These are phyloP conservation scores for Cyclotella kingstonii DNA, from an alignment of 108 stramenopile genomes.

Conservation along the genomic window DNA sequence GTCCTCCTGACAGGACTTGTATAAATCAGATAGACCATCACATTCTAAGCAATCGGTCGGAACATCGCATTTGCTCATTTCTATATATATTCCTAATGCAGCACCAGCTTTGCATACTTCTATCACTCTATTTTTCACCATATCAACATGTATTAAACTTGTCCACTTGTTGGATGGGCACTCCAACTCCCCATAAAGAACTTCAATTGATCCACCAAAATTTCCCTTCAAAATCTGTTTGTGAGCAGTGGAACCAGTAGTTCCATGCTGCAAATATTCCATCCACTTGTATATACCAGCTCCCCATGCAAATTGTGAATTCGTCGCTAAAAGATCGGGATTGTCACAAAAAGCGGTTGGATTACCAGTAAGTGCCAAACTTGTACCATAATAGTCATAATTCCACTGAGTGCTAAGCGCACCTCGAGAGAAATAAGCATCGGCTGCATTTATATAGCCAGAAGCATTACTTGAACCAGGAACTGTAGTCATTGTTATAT, in stretches of 20 bases:
- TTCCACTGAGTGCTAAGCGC: slow-evolving; percentile 30
- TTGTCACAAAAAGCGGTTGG: slow-evolving; percentile 23
- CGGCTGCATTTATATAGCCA: slow-evolving; percentile 31
- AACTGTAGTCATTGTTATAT: slow-evolving; percentile 16
- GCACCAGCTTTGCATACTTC: slow-evolving; percentile 36
- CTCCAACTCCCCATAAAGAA: slow-evolving; percentile 35
- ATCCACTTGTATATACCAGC: slow-evolving; percentile 42
- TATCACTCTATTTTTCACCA: slow-evolving; percentile 28
- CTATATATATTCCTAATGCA: slow-evolving; percentile 31
- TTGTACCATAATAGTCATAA: slow-evolving; percentile 41
- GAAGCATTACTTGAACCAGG: slow-evolving; percentile 1
- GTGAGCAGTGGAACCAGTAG: slow-evolving; percentile 37
- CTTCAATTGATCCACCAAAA: slow-evolving; percentile 40
- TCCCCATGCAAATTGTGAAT: slow-evolving; percentile 34
- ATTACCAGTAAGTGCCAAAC: slow-evolving; percentile 27
- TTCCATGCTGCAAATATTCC: slow-evolving; percentile 41
- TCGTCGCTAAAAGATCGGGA: slow-evolving; percentile 41
- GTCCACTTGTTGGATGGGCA: slow-evolving; percentile 33
- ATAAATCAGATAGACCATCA: slow-evolving; percentile 39
- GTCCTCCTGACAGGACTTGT: slow-evolving; percentile 24
- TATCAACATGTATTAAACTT: slow-evolving; percentile 25
- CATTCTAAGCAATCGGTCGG: slow-evolving; percentile 30
- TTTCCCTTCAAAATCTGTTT: slow-evolving; percentile 37
- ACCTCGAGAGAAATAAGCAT: slow-evolving; percentile 36
- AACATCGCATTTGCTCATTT: slow-evolving; percentile 35